A percentile compares a stretch with the other conserved stretches of the same genome.
phyloP scores from a whole-genome alignment of 2,329 filamentous ascomycete genomes.

The Xylariaceae sp. region DNA sequence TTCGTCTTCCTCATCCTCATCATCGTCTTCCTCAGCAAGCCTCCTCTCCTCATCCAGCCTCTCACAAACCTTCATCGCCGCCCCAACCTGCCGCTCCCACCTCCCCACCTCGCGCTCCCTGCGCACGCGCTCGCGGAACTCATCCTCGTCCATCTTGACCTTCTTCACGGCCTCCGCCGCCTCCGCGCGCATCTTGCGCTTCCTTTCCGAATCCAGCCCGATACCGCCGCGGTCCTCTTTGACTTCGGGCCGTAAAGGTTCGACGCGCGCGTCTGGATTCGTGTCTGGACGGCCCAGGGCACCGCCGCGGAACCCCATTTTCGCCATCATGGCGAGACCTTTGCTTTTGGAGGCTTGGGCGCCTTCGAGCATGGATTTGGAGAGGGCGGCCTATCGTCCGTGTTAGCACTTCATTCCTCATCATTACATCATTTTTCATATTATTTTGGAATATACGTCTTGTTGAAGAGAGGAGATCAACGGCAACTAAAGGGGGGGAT shows the following conservation, averaged over 20 bases:
- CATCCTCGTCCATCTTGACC: conserved; percentile 59
- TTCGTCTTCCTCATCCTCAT: conserved; percentile 15
- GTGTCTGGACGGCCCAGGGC: conserved; percentile 61
- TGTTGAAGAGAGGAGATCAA: too few relatives aligned
- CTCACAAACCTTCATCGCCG: conserved; percentile 79
- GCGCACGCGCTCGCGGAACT: conserved; percentile 68
- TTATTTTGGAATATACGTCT: too few relatives aligned
- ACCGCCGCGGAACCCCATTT: conserved; percentile 83
- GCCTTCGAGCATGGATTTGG: conserved; percentile 60
- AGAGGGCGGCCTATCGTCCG: conserved; percentile 51
- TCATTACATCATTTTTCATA: too few relatives aligned
- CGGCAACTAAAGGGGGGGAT: not conserved
- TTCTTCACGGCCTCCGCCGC: conserved; percentile 55
- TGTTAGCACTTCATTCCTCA: not conserved
- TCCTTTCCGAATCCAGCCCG: conserved; percentile 76
- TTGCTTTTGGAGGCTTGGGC: conserved; percentile 62
- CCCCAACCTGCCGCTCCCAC: conserved; percentile 63
- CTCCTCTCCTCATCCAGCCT: conserved; percentile 57
- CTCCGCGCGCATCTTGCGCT: conserved; percentile 65
- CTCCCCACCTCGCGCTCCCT: conserved; percentile 64
- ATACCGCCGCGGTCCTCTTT: conserved; percentile 81
- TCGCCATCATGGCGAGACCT: conserved; percentile 93
- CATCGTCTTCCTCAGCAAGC: conserved; percentile 2
- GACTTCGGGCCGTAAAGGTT: conserved; percentile 70
- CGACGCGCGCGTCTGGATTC: conserved; percentile 35